These are phyloP conservation scores for Bretschneidera sinensis DNA, from an alignment of 345 rosid genomes.

Conservation along the genomic window DNA sequence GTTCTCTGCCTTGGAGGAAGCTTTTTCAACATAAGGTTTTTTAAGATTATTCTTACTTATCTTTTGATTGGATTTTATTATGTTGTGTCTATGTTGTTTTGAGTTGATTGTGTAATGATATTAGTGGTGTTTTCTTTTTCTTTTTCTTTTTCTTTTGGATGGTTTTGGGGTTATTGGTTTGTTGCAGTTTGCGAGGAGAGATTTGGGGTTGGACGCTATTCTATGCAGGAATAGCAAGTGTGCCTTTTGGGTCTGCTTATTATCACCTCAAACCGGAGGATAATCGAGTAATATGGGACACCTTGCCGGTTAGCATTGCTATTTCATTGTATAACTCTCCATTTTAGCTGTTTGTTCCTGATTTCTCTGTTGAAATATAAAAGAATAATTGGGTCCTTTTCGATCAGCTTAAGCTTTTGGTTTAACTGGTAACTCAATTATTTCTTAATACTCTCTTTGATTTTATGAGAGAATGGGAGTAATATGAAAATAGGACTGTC, in stretches of 20 bases:
- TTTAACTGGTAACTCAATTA: no score
- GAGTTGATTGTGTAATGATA: background rate
- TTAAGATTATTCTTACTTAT: background rate
- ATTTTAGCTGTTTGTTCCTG: background rate
- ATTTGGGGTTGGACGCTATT: conserved; percentile 74
- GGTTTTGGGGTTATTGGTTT: no score
- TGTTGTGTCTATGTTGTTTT: background rate
- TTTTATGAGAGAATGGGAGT: no score
- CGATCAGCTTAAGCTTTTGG: no score
- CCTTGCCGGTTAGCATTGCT: conserved; percentile 67
- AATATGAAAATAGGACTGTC: no score
- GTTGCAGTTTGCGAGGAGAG: conserved; percentile 67
- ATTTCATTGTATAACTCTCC: background rate
- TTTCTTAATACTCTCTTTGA: no score
- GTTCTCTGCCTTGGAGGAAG: conserved; percentile 63
- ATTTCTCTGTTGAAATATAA: no score
- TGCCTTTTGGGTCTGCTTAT: conserved; percentile 84
- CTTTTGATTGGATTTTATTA: background rate
- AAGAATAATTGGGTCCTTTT: no score
- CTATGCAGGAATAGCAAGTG: conserved; percentile 56
- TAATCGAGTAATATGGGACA: conserved; percentile 61
- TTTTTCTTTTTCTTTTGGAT: conserved; percentile 8
- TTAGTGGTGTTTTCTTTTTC: no score
- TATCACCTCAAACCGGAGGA: conserved; percentile 87
- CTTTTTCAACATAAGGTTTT: conserved; percentile 64